Percentiles rank a stretch among this genome's conserved stretches.
Conservation (phyloP, 2,329 filamentous ascomycete genomes). For the Xylaria digitata region DNA sequence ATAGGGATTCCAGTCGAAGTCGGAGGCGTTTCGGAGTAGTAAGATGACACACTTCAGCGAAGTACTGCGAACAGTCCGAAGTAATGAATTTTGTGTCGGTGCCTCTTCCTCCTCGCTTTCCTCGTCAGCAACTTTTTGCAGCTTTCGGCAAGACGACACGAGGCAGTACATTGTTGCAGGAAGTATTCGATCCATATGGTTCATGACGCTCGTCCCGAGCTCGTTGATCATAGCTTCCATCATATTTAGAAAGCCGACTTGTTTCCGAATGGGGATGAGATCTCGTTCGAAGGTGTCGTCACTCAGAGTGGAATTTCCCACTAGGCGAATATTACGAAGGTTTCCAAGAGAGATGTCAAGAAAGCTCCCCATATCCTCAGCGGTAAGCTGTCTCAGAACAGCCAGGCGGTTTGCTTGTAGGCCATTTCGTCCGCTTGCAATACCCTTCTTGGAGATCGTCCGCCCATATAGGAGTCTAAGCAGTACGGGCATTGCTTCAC, state of each 20-base stretch:
- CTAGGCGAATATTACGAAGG: constrained; percentile 69
- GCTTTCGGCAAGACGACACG: constrained; percentile 72
- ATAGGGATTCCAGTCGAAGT: constrained; percentile 79
- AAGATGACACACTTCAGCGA: constrained; percentile 86
- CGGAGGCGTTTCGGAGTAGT: constrained; percentile 78
- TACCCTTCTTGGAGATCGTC: constrained; percentile 83
- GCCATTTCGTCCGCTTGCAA: constrained; percentile 80
- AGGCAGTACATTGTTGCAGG: constrained; percentile 86
- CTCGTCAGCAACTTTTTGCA: constrained; percentile 58
- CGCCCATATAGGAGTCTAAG: constrained; percentile 90
- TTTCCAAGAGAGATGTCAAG: constrained; percentile 83
- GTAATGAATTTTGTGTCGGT: constrained; percentile 65
- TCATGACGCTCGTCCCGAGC: constrained; percentile 77
- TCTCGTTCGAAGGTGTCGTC: constrained; percentile 68
- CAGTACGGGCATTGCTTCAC: constrained; percentile 83
- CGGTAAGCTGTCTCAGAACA: constrained; percentile 79
- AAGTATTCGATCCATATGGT: constrained; percentile 75
- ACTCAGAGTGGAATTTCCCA: constrained; percentile 62
- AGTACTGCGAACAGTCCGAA: constrained; percentile 73
- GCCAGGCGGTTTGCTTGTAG: constrained; percentile 84
- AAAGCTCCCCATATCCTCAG: constrained; percentile 81
- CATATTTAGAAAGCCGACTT: constrained; percentile 93
- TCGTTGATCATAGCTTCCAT: constrained; percentile 86
- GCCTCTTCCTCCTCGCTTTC: constrained; percentile 50
- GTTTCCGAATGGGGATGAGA: constrained; percentile 76